phyloP scores from a whole-genome alignment of 1,139 yeast species.

The Ogataea hybrid region DNA sequence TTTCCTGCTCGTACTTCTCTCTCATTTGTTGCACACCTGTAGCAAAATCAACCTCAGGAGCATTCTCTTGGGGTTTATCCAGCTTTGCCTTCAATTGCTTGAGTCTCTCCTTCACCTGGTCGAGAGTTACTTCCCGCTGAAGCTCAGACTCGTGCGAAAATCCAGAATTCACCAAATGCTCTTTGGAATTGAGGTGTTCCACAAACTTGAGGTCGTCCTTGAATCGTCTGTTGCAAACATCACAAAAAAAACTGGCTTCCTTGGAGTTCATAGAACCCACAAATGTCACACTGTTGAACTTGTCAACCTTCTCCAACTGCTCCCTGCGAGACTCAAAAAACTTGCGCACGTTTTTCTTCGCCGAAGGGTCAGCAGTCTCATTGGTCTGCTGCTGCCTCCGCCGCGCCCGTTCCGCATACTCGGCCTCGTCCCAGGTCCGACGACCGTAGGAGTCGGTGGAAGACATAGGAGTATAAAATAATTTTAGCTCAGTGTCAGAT shows the following conservation, averaged over 20 bases:
- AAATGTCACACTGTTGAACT: conserved; percentile 44
- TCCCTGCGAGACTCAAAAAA: conserved; percentile 29
- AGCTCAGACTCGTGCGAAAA: conserved; percentile 33
- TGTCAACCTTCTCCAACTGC: conserved; percentile 38
- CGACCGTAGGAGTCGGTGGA: conserved; percentile 41
- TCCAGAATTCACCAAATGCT: conserved; percentile 45
- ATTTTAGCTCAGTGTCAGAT: background rate
- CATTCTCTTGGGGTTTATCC: conserved; percentile 35
- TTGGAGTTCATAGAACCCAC: conserved; percentile 44
- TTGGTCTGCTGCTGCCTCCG: conserved; percentile 14
- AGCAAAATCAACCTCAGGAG: conserved; percentile 38
- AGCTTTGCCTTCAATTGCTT: conserved; percentile 31
- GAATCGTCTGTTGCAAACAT: conserved; percentile 72
- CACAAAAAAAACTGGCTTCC: conserved; percentile 82
- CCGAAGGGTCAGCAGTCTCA: background rate
- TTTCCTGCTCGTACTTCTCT: conserved; percentile 40
- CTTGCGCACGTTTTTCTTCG: conserved; percentile 19
- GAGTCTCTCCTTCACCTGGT: conserved; percentile 34
- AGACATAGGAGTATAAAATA: background rate
- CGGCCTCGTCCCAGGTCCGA: conserved; percentile 68
- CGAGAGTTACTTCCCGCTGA: conserved; percentile 33
- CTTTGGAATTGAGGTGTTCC: conserved; percentile 78
- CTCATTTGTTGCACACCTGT: conserved; percentile 45
- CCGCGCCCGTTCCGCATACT: conserved; percentile 51
- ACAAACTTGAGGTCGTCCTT: conserved; percentile 78